Evolutionary conservation across 2,329 filamentous ascomycete genomes (phyloP), one percentile per base, ranked within the genome.

Genomic region (Aspergillus puulaauensis): DNA sequence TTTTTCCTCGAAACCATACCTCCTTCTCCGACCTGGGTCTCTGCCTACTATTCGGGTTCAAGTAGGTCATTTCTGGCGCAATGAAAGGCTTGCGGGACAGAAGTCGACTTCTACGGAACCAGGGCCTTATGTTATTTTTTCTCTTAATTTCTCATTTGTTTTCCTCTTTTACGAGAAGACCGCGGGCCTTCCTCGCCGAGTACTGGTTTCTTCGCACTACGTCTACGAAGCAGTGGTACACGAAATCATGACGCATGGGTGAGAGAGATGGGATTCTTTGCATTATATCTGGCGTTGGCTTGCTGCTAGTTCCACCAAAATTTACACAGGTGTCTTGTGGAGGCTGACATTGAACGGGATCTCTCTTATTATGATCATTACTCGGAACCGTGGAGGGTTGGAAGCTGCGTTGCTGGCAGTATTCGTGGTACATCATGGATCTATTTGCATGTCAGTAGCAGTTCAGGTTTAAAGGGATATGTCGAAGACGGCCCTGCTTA

Each of bases 261-360:
- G 61, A 64, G 64, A 69, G 64, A 68, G 64, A 68, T 60, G 66
- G 68, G 64, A 64, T 72, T 72, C 61, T 67, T 75, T 75, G 73
- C 73, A 75, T 75, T 75, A 64, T 70, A 66, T 74, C 68, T 73
- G 73, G 73, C 73, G 73, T 75, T 75, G 70, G 70, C 72, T 72
- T 72, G 70, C 68, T 70, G 66, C 68, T 67, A 57, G 64, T 61
- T 68, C 61, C 68, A 68, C 65, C 63, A 61, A 65, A 62, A 66
- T 73, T 67, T 70, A 60, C 64, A 66, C 58, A 61, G 61, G 65
- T 71, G 66, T 69, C 68, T 47, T 68, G 67, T 66, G 67, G 68
- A 66, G 68, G 66, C 62, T 65, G 64, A 68, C 66, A 60, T 62
- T 62, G 58, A 67, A 64, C 64, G 66, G 66, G 61, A 65, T 62